Percentiles rank a stretch among this genome's conserved stretches.
Conservation (phyloP, 805 yeast genomes). For the Lachancea mirantina region DNA sequence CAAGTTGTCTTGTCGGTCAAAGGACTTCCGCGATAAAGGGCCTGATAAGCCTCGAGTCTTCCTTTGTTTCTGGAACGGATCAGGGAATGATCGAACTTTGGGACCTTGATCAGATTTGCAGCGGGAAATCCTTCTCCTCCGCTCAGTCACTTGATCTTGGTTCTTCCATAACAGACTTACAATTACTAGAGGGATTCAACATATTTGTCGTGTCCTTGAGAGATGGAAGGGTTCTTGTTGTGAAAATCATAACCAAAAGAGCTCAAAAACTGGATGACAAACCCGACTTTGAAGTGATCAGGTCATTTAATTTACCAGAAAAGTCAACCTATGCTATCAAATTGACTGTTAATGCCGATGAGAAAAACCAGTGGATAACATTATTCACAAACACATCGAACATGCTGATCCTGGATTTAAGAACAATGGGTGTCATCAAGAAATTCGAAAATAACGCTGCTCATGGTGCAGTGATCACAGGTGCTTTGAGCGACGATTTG, state of each 20-base stretch:
- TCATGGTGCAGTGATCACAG: constrained; percentile 60
- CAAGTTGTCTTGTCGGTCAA: constrained; percentile 56
- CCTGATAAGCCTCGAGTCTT: constrained; percentile 53
- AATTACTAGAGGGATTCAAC: constrained; percentile 47
- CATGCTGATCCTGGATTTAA: constrained; percentile 49
- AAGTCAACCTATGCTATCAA: constrained; percentile 40
- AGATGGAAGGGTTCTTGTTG: constrained; percentile 31
- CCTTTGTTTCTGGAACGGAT: constrained; percentile 72
- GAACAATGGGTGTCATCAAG: constrained; percentile 41
- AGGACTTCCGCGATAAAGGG: constrained; percentile 45
- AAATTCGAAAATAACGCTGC: constrained; percentile 46
- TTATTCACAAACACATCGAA: constrained; percentile 47
- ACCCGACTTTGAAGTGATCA: constrained; percentile 17
- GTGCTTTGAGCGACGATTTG: constrained; percentile 46
- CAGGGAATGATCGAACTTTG: constrained; percentile 68
- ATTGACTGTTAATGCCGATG: constrained; percentile 36
- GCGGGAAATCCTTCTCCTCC: constrained; percentile 49
- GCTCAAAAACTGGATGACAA: constrained; percentile 9
- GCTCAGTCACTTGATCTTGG: constrained; percentile 41
- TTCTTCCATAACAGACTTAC: constrained; percentile 42
- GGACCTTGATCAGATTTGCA: constrained; percentile 63
- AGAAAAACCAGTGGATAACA: constrained; percentile 39
- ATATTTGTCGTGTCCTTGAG: constrained; percentile 48
- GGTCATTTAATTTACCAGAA: constrained; percentile 16
- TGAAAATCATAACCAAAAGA: constrained; percentile 33